Evolutionary conservation across 768 basidiomycete genomes (phyloP), one percentile per base, ranked within the genome.

Genomic region (Calocera cornea): DNA sequence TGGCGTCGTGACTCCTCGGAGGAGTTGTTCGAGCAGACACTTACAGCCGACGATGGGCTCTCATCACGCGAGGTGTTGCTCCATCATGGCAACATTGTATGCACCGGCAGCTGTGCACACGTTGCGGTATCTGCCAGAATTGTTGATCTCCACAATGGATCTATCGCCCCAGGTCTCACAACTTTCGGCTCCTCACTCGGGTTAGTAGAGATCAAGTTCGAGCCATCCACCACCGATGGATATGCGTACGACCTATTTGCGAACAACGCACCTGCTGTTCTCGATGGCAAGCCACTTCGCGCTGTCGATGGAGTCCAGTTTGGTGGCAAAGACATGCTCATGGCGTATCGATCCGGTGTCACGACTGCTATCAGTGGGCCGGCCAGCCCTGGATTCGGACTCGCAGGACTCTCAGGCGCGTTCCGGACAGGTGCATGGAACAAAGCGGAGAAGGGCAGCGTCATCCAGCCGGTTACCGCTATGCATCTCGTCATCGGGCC

Each of bases 221-320:
- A 93, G 73, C 67, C 80, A 1, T 83, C 83, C 5, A 91, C 91
- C 1, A 79, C 78, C 36, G 90, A 92, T 71, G 90, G 90, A 1
- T 67, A 71, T 14, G 83, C 85, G 1, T 78, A 80, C 8, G 86
- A 87, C 70, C 81, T 83, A 17, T 74, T 87, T 72, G 70, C 1
- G 70, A 31, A 72, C 73, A 17, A 76, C 74, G 31, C 36, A 75
- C 3, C 67, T 88, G 1, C 77, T 85, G 27, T 17, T 24, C 19
- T 47, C 8, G 19, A 47, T 19, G 44, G 44, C 5, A 47, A 47
- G 16, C 8, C 44, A 7, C 44, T 47, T 19, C 80, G 80, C 36
- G 92, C 88, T 11, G 82, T 82, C 2, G 91, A 94, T 73, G 91
- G 92, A 0, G 79, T 90, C 34, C 82, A 83, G 68, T 91, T 88